Evolutionary conservation across 2,329 filamentous ascomycete species (phyloP).

Genomic region (Hypoxylon sp.): DNA sequence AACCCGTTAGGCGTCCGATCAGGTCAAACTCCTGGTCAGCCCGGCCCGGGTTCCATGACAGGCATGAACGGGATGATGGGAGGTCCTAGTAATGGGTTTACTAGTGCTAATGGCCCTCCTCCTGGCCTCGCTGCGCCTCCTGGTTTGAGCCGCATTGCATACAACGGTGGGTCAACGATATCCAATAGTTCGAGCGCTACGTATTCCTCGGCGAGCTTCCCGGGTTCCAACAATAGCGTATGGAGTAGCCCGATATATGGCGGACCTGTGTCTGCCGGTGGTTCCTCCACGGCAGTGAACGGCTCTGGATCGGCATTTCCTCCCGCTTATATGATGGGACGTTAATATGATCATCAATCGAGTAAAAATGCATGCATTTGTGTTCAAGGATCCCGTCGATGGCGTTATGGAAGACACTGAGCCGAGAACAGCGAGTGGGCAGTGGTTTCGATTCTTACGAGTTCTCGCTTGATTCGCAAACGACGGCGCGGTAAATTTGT

Average conservation of each 20-base stretch:
- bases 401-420: conserved; percentile 37
- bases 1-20: conserved; percentile 93
- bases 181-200: conserved; percentile 37
- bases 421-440: conserved; percentile 16
- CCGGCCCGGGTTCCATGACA: conserved; percentile 53
- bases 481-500: conserved; percentile 11
- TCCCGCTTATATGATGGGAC: conserved; percentile 41
- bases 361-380: conserved; percentile 31
- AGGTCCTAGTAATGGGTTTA: conserved; percentile 66
- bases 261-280: conserved; percentile 39
- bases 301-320: conserved; percentile 38
- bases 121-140: conserved; percentile 82
- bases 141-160: conserved; percentile 59
- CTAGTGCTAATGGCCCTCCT: conserved; percentile 77
- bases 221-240: conserved; percentile 33
- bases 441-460: conserved; percentile 13
- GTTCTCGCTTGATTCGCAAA: conserved; percentile 13
- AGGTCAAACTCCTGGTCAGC: conserved; percentile 65
- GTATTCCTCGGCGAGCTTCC: conserved; percentile 38
- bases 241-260: conserved; percentile 42
- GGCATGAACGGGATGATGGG: conserved; percentile 68
- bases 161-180: conserved; percentile 35
- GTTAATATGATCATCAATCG: conserved; percentile 33
- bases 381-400: conserved; percentile 30
- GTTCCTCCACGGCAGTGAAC: conserved; percentile 38